A percentile compares a stretch with the other conserved stretches of the same genome.
Conservation (phyloP, 305 asterid species). For the Withania somnifera region DNA sequence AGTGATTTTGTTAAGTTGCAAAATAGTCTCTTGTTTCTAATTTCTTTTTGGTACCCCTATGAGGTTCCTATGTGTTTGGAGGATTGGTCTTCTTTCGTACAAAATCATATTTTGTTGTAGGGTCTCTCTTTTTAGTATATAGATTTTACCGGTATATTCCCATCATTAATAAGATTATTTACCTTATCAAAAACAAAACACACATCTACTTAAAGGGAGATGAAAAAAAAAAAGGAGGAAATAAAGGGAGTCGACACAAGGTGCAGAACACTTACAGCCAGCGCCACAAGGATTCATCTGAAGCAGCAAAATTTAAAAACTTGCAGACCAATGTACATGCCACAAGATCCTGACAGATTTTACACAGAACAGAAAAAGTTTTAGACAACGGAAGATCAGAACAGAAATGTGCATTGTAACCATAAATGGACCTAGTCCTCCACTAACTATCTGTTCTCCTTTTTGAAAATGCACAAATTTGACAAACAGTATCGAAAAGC, state of each 20-base stretch:
- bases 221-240: background rate
- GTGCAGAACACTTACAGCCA: slow-evolving; percentile 58
- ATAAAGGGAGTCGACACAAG: background rate
- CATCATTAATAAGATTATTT: background rate
- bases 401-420: background rate
- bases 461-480: background rate
- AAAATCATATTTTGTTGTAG: background rate
- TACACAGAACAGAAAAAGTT: background rate
- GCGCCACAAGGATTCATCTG: slow-evolving; percentile 92
- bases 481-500: background rate
- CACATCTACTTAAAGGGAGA: background rate
- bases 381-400: background rate
- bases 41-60: background rate
- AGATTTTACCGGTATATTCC: background rate
- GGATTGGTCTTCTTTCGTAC: background rate
- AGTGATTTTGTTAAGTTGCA: background rate
- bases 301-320: slow-evolving; percentile 66
- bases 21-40: background rate
- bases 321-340: slow-evolving; percentile 78
- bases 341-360: slow-evolving; percentile 68
- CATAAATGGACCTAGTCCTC: background rate
- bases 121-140: background rate
- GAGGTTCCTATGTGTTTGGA: background rate
- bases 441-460: background rate
- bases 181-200: background rate